Evolutionary conservation across 192 early-diverging fungal genomes (phyloP).

Genomic region (Helicostylum pulchrum): DNA sequence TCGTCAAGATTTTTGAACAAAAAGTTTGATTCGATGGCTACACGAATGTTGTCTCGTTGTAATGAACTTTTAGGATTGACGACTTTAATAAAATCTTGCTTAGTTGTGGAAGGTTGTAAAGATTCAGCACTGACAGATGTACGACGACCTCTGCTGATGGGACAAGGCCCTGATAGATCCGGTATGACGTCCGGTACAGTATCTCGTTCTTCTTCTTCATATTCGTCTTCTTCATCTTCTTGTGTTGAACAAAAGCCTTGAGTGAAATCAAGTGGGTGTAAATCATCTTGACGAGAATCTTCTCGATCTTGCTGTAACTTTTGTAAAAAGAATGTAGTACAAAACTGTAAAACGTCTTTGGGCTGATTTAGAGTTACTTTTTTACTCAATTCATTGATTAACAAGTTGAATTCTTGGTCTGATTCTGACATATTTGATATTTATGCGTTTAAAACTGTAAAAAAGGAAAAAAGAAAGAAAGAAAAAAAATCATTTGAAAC

Average conservation of each 20-base stretch:
- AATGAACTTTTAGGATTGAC: constrained; percentile 86
- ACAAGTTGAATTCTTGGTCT: constrained; percentile 44
- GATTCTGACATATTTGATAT: background rate
- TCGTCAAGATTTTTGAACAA: constrained; percentile 94
- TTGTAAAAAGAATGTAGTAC: constrained; percentile 80
- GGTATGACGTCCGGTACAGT: constrained; percentile 63
- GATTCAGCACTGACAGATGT: constrained; percentile 95
- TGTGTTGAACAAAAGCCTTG: background rate
- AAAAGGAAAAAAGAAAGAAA: background rate
- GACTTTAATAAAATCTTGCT: constrained; percentile 72
- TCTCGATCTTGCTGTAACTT: constrained; percentile 79
- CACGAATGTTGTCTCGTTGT: constrained; percentile 78
- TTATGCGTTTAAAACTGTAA: too few relatives aligned
- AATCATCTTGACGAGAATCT: constrained; percentile 21
- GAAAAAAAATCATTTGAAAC: background rate
- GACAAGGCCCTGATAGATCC: constrained; percentile 19
- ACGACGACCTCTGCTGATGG: constrained; percentile 72
- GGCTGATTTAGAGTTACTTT: constrained; percentile 76
- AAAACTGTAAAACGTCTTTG: constrained; percentile 89
- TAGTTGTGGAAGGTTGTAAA: constrained; percentile 83
- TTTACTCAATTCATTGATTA: constrained; percentile 83
- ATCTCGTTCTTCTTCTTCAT: constrained; percentile 48
- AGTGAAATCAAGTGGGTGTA: background rate
- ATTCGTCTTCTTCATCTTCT: constrained; percentile 27
- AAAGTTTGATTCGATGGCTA: constrained; percentile 83